Conservation (phyloP, 352 stramenopile genomes). For the Globisporangium polare region DNA sequence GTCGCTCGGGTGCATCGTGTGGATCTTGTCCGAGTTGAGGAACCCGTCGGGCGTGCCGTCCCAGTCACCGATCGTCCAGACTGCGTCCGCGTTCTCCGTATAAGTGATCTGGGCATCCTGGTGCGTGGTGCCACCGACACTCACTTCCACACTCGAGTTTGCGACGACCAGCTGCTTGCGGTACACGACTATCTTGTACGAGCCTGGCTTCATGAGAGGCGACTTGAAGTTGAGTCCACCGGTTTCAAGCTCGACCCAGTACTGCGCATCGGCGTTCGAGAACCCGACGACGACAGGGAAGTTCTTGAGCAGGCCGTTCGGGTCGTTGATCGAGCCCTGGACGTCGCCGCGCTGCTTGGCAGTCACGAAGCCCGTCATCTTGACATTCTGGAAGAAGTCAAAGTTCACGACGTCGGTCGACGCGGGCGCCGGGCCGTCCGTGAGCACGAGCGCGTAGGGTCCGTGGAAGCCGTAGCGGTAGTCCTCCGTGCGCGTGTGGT, state of each 20-base stretch:
- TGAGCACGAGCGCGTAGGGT: constrained; percentile 42
- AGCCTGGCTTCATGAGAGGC: constrained; percentile 39
- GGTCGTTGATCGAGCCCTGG: constrained; percentile 31
- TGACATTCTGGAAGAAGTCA: constrained; percentile 35
- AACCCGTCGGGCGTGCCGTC: constrained; percentile 49
- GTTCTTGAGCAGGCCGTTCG: constrained; percentile 21
- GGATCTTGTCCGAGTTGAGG: constrained; percentile 52
- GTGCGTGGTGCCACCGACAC: constrained; percentile 11
- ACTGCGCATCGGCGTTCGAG: constrained; percentile 36
- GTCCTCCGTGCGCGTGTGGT: constrained; percentile 49
- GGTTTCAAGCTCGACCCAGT: constrained; percentile 27
- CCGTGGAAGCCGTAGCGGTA: constrained; percentile 56
- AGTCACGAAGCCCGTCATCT: constrained; percentile 33
- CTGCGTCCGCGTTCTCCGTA: constrained; percentile 16
- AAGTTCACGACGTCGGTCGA: constrained; percentile 29
- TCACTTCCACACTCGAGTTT: constrained; percentile 25
- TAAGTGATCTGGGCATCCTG: constrained; percentile 25
- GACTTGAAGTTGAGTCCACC: constrained; percentile 28
- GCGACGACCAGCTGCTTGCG: constrained; percentile 49
- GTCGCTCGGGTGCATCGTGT: constrained; percentile 47
- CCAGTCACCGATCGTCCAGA: constrained; percentile 52
- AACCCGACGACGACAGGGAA: constrained; percentile 30
- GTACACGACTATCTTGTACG: constrained; percentile 51
- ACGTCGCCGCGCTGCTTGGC: constrained; percentile 28
- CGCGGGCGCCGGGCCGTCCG: constrained; percentile 22